Percentiles rank a stretch among this genome's conserved stretches.
These are phyloP conservation scores for Candida buenavistaensis DNA, from an alignment of 1,139 yeast species.

Conservation along the genomic window DNA sequence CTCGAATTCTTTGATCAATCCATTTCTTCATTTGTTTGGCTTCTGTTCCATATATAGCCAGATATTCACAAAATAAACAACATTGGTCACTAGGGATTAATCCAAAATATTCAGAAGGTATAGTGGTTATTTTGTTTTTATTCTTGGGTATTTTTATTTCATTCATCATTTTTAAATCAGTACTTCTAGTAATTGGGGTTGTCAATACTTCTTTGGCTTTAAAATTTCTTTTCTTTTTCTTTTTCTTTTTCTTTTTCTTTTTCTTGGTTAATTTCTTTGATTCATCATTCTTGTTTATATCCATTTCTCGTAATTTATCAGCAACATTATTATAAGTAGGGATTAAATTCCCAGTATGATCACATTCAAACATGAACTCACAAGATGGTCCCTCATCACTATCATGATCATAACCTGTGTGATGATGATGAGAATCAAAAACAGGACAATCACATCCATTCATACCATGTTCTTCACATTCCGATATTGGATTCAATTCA, in stretches of 20 bases:
- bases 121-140: conserved; percentile 6
- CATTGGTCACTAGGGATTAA: conserved; percentile 18
- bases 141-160: conserved; percentile 1
- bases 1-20: conserved; percentile 29
- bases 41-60: conserved; percentile 31
- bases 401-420: conserved; percentile 18
- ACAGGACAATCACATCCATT: conserved; percentile 34
- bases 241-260: conserved; percentile 15
- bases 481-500: conserved; percentile 36
- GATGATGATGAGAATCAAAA: conserved; percentile 16
- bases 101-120: conserved; percentile 13
- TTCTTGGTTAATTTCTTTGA: conserved; percentile 23
- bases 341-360: conserved; percentile 41
- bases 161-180: conserved; percentile 1
- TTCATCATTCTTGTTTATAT: conserved; percentile 11
- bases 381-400: conserved; percentile 35
- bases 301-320: conserved; percentile 36
- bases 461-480: conserved; percentile 33
- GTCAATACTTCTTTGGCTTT: not conserved
- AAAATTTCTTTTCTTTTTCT: not conserved
- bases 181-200: conserved; percentile 4
- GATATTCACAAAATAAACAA: conserved; percentile 65
- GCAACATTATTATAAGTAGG: conserved; percentile 44
- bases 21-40: conserved; percentile 25
- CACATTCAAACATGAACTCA: conserved; percentile 48